These are phyloP conservation scores for Cladosporium halotolerans DNA, from an alignment of 2,329 filamentous ascomycete genomes.

Conservation along the genomic window DNA sequence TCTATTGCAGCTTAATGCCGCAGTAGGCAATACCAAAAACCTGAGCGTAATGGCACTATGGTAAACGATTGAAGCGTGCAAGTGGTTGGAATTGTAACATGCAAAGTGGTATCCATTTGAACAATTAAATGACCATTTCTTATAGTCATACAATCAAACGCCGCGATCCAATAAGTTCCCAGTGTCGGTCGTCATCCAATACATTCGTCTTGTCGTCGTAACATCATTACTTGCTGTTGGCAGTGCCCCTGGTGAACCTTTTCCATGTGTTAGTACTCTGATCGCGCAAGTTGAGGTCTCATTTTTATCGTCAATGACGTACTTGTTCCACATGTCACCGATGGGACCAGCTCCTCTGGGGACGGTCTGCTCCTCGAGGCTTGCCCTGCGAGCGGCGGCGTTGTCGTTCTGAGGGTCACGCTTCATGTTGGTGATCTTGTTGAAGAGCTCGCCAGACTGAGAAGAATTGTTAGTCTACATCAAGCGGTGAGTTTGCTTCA, in stretches of 20 bases:
- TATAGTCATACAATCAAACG: too few relatives aligned
- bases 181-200: too few relatives aligned
- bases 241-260: background rate
- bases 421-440: slow-evolving; percentile 5
- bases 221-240: background rate
- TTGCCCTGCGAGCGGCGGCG: slow-evolving; percentile 3
- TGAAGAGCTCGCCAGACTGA: background rate
- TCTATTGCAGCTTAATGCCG: too few relatives aligned
- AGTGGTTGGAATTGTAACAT: too few relatives aligned
- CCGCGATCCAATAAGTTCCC: too few relatives aligned
- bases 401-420: slow-evolving; percentile 2
- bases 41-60: too few relatives aligned
- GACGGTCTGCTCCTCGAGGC: slow-evolving; percentile 4
- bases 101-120: too few relatives aligned
- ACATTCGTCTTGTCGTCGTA: too few relatives aligned
- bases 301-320: background rate
- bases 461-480: background rate
- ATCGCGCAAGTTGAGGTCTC: too few relatives aligned
- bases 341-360: background rate
- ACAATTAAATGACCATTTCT: too few relatives aligned
- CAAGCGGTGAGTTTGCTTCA: background rate
- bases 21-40: too few relatives aligned
- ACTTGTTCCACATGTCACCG: slow-evolving; percentile 9
- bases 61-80: too few relatives aligned
- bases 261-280: background rate